Conservation (phyloP, 495 filamentous ascomycete genomes). For the Aspergillus kassunensis region DNA sequence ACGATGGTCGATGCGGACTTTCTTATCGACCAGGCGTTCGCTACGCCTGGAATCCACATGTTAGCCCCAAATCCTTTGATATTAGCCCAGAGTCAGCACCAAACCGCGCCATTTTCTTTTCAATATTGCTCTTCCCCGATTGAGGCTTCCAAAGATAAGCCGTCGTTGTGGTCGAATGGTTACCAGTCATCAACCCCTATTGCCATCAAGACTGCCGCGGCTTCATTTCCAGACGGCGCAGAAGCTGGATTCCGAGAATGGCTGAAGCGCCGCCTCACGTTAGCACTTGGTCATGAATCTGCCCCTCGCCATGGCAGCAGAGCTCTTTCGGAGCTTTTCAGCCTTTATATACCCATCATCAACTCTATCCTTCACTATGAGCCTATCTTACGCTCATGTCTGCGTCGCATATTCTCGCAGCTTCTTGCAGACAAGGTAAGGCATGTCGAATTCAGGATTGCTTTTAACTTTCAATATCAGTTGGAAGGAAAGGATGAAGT, state of each 20-base stretch:
- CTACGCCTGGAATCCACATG: conserved; percentile 73
- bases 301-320: conserved; percentile 72
- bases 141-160: conserved; percentile 18
- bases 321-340: conserved; percentile 77
- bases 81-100: conserved; percentile 37
- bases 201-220: conserved; percentile 60
- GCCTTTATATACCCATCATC: conserved; percentile 63
- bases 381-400: conserved; percentile 77
- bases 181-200: conserved; percentile 57
- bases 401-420: conserved; percentile 62
- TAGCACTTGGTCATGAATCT: conserved; percentile 67
- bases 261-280: conserved; percentile 69
- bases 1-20: conserved; percentile 86
- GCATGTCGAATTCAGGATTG: conserved; percentile 69
- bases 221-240: conserved; percentile 67
- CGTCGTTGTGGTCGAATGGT: conserved; percentile 55
- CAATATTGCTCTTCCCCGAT: conserved; percentile 40
- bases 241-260: conserved; percentile 68
- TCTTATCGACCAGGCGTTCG: conserved; percentile 64
- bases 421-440: conserved; percentile 72
- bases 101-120: conserved; percentile 47
- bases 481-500: conserved; percentile 52
- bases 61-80: conserved; percentile 49
- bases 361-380: conserved; percentile 79
- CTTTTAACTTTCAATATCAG: conserved; percentile 59